Base-by-base conservation (phyloP, 305 asterid species). In the Caryopteris hybrid region DNA sequence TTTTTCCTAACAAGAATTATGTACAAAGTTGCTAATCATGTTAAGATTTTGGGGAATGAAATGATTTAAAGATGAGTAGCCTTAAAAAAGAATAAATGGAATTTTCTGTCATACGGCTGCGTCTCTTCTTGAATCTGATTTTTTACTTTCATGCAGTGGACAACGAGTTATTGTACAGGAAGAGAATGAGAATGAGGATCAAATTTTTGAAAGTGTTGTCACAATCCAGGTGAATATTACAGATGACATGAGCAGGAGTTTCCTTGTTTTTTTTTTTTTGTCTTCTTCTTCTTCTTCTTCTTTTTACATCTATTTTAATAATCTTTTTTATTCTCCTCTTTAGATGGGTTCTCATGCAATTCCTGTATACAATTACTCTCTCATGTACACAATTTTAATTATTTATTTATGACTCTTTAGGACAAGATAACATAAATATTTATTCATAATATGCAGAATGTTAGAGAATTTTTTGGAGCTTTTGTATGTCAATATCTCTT, bases 111-210 rank as follows among this genome's bases (percentile, higher is more conserved):
- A n/a, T n/a, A n/a, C n/a, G n/a, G n/a, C n/a, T n/a, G n/a, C n/a
- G 42, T 34, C 20, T 52, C 29, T 27, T 69, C 54, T 38, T 75
- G 61, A 36, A 78, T 68, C 80, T 78, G 45, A 68, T 73, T 54
- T 73, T 38, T 61, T 41, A 56, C 64, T 61, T 71, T 56, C 75
- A 61, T 80, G 83, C 92, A 94, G 99, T 67, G 99, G 96, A 61
- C 99, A 94, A 71, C 77, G 89, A 82, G 88, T 94, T n/a, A n/a
- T 82, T 38, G 87, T 94, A 73, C 95, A 85, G 79, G 97, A 91
- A 41, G 71, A 62, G 70, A 75, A 71, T 64, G 84, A 84, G 36
- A 73, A 81, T 56, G 78, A 70, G 64, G 88, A 84, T 60, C 79
- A 80, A 68, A 33, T 72, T 71, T 73, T 86, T 60, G 97, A 94